A percentile compares a stretch with the other conserved stretches of the same genome.
Conservation (phyloP, 257 asterid genomes). For the Datura wrightii region DNA sequence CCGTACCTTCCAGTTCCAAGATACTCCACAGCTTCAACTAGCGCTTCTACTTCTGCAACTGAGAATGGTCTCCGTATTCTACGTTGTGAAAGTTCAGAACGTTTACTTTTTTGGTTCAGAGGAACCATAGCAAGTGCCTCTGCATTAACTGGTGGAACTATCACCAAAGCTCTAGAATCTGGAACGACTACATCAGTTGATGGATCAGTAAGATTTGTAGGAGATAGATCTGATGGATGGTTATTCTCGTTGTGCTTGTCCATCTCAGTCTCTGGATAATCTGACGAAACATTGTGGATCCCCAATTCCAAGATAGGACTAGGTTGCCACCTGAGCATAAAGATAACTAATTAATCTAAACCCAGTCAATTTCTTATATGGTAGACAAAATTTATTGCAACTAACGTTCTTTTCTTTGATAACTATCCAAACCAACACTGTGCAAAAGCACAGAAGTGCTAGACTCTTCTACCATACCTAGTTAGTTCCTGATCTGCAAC, state of each 20-base stretch:
- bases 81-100: slow-evolving; percentile 77
- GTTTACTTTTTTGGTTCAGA: slow-evolving; percentile 61
- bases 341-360: slow-evolving; percentile 21
- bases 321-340: slow-evolving; percentile 58
- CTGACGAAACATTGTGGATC: slow-evolving; percentile 49
- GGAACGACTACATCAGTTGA: slow-evolving; percentile 46
- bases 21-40: slow-evolving; percentile 93
- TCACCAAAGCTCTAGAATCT: slow-evolving; percentile 71
- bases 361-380: not conserved
- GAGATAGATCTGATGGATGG: slow-evolving; percentile 41
- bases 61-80: slow-evolving; percentile 95
- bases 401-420: not conserved
- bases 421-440: not conserved
- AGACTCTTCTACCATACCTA: slow-evolving; percentile 43
- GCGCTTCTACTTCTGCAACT: slow-evolving; percentile 88
- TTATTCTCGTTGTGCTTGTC: slow-evolving; percentile 43
- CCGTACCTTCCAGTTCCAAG: slow-evolving; percentile 92
- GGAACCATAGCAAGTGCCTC: slow-evolving; percentile 75
- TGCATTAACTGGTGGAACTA: slow-evolving; percentile 43
- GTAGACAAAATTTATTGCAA: not conserved
- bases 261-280: slow-evolving; percentile 43
- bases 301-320: slow-evolving; percentile 61
- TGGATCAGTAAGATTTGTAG: slow-evolving; percentile 43
- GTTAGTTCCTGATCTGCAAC: slow-evolving; percentile 45
- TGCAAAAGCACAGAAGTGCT: not conserved